These are phyloP conservation scores for Solanum clarkiae DNA, from an alignment of 257 asterid species.

Conservation along the genomic window DNA sequence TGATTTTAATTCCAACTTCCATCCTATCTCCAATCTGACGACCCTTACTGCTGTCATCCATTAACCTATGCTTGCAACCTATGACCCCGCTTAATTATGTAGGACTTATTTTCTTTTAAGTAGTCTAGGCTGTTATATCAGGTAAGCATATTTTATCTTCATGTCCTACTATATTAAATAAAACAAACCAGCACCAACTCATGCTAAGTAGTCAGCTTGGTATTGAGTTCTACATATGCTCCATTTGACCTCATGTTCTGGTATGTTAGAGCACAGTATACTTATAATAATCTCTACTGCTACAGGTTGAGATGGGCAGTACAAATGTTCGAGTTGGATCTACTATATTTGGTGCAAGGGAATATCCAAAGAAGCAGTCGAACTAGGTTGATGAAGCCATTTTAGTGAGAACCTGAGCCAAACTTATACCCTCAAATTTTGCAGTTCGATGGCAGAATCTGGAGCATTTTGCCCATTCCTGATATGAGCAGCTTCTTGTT, in stretches of 20 bases:
- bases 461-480: not conserved
- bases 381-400: not conserved
- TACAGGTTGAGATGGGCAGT: slow-evolving; percentile 96
- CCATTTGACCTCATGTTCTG: not conserved
- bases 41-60: not conserved
- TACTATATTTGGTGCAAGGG: slow-evolving; percentile 95
- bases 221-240: not conserved
- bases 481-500: not conserved
- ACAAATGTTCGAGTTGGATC: slow-evolving; percentile 92
- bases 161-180: not conserved
- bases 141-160: not conserved
- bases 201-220: not conserved
- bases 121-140: not conserved
- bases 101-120: not conserved
- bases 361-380: slow-evolving; percentile 46
- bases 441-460: not conserved
- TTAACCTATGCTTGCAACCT: not conserved
- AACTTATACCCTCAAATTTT: not conserved
- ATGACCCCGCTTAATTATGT: not conserved
- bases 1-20: not conserved
- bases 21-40: not conserved
- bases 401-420: not conserved
- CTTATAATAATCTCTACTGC: not conserved
- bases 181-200: not conserved
- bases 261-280: not conserved